Evolutionary conservation across 169 alveolate genomes (phyloP).

Genomic region (Perkinsus chesapeaki): DNA sequence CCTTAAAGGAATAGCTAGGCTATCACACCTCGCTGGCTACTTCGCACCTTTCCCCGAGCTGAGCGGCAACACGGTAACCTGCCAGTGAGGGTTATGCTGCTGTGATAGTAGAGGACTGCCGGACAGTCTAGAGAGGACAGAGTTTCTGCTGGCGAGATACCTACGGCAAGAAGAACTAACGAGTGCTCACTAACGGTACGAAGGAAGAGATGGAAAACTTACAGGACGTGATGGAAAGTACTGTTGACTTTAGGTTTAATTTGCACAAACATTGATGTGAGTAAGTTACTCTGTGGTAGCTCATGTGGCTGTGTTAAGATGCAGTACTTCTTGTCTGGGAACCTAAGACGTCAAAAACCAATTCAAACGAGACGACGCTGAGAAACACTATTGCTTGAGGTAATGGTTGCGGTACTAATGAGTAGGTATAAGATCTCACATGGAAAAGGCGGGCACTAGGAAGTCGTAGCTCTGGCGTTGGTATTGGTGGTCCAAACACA

Average conservation of each 20-base stretch:
- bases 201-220: too few relatives aligned
- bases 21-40: background rate
- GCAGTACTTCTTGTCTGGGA: conserved; percentile 73
- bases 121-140: background rate
- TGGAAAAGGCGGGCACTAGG: conserved; percentile 39
- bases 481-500: conserved; percentile 70
- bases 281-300: conserved; percentile 35
- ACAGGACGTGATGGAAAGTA: background rate
- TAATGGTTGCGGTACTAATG: too few relatives aligned
- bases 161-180: background rate
- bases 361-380: too few relatives aligned
- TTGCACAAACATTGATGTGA: background rate
- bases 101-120: background rate
- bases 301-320: conserved; percentile 72
- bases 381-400: too few relatives aligned
- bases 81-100: background rate
- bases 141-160: background rate
- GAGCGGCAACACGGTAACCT: background rate
- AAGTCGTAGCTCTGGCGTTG: conserved; percentile 70
- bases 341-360: conserved; percentile 57
- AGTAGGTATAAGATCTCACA: background rate
- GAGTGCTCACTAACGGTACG: too few relatives aligned
- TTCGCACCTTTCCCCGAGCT: background rate
- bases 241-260: background rate
- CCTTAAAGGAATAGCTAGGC: background rate